Evolutionary conservation across 495 filamentous ascomycete species (phyloP).

Genomic region (Sordaria brevicollis): DNA sequence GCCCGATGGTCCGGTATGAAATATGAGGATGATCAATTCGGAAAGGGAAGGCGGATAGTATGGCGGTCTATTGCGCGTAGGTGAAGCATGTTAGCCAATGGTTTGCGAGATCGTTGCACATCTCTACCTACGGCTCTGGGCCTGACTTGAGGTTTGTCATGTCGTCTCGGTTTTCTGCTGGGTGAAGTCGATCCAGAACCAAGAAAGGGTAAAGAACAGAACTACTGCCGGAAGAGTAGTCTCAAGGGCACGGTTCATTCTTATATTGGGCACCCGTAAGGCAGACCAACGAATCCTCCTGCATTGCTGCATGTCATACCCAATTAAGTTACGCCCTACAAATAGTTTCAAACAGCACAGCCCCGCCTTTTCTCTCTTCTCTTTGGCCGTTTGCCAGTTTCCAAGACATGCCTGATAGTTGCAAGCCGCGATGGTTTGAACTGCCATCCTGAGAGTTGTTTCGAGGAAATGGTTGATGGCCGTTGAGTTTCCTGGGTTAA

Average conservation of each 20-base stretch:
- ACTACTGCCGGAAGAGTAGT: not conserved
- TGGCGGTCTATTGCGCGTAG: not conserved
- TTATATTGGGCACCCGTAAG: not conserved
- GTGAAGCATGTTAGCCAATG: not conserved
- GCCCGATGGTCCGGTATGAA: not conserved
- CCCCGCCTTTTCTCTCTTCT: too few relatives aligned
- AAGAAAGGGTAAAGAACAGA: not conserved
- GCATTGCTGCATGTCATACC: not conserved
- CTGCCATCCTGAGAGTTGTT: too few relatives aligned
- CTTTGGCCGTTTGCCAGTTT: too few relatives aligned
- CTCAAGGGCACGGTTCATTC: not conserved
- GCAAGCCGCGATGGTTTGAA: too few relatives aligned
- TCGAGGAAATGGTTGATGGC: too few relatives aligned
- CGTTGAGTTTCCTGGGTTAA: too few relatives aligned
- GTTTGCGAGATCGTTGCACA: not conserved
- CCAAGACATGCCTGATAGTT: too few relatives aligned
- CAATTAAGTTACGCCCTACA: not conserved
- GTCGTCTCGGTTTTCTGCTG: not conserved
- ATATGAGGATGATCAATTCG: rapidly evolving
- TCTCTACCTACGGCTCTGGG: not conserved
- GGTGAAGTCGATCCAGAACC: not conserved
- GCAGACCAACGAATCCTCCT: not conserved
- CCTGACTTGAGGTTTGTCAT: not conserved
- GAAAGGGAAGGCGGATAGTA: not conserved
- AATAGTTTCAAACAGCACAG: too few relatives aligned